These are phyloP conservation scores for Trichodelitschia bisporula DNA, from an alignment of 495 filamentous ascomycete species.

Conservation along the genomic window DNA sequence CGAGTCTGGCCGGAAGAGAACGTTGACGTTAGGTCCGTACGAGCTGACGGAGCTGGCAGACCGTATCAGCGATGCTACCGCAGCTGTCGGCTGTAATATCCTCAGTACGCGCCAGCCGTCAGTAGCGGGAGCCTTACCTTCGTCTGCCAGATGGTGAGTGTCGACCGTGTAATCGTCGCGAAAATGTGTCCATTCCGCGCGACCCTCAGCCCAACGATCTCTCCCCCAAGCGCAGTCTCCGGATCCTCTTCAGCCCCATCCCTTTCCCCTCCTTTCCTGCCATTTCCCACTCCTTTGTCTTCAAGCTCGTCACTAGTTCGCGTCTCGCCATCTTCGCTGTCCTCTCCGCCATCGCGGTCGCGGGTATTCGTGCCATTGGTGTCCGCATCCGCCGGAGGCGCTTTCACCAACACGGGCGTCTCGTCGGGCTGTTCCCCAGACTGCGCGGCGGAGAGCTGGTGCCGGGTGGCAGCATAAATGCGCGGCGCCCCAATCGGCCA, in stretches of 20 bases:
- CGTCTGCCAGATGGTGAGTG: constrained; percentile 83
- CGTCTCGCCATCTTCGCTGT: neutral
- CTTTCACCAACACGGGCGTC: neutral
- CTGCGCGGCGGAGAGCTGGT: too few species aligned
- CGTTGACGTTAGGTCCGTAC: constrained; percentile 63
- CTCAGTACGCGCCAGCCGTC: constrained; percentile 1
- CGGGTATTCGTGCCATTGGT: neutral
- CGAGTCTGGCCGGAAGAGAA: constrained; percentile 77
- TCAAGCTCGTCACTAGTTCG: neutral
- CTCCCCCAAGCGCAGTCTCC: constrained; percentile 6
- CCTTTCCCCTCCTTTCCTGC: neutral
- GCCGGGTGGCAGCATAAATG: constrained; percentile 29
- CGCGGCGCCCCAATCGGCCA: constrained; percentile 84
- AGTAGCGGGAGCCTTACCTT: constrained; percentile 30
- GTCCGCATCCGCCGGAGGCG: neutral
- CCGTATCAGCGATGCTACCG: constrained; percentile 62
- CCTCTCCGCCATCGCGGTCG: neutral
- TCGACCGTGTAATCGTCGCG: constrained; percentile 60
- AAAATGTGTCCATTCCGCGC: constrained; percentile 72
- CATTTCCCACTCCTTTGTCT: constrained; percentile 30
- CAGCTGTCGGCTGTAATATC: constrained; percentile 48
- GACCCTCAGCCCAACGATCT: constrained; percentile 47
- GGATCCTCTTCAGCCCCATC: constrained; percentile 1
- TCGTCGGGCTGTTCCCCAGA: neutral
- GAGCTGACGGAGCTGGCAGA: constrained; percentile 51